Percentiles rank a stretch among this genome's conserved stretches.
phyloP scores from a whole-genome alignment of 352 stramenopile species.

The Plasmopara viticola region DNA sequence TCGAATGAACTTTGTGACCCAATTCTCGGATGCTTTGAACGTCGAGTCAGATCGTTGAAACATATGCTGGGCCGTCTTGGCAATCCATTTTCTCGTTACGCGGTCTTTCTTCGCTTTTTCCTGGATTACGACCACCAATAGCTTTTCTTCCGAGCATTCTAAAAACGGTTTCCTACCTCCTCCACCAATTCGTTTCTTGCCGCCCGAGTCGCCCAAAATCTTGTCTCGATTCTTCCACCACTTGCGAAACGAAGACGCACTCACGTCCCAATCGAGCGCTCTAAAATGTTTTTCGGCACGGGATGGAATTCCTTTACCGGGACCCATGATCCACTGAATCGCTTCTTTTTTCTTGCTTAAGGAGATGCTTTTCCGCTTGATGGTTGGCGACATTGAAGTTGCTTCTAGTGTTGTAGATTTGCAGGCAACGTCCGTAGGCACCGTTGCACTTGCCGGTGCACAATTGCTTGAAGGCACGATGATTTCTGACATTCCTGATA shows the following conservation, averaged over 20 bases:
- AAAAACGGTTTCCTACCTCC: conserved; percentile 67
- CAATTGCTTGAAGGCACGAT: conserved; percentile 5
- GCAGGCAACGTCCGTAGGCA: not conserved
- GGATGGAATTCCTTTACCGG: conserved; percentile 60
- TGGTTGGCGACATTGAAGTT: conserved; percentile 11
- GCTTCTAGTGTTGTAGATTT: not conserved
- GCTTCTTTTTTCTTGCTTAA: conserved; percentile 81
- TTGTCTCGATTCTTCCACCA: conserved; percentile 84
- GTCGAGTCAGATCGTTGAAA: conserved; percentile 64
- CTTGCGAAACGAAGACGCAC: conserved; percentile 71
- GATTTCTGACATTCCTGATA: conserved; percentile 18
- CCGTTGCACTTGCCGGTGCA: too few relatives aligned
- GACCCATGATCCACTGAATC: conserved; percentile 73
- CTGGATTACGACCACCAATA: conserved; percentile 71
- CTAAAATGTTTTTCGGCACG: conserved; percentile 71
- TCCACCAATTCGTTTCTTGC: conserved; percentile 67
- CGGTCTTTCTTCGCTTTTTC: conserved; percentile 71
- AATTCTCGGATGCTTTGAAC: conserved; percentile 80
- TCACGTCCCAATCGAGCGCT: conserved; percentile 66
- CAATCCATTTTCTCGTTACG: conserved; percentile 79
- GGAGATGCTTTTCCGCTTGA: conserved; percentile 70
- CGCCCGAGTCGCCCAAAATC: conserved; percentile 61
- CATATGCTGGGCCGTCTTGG: conserved; percentile 79
- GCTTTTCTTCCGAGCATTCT: conserved; percentile 59
- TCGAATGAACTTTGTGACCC: conserved; percentile 80